Conservation (phyloP, 1,284 basidiomycete species). For the Rhizopogon hawkerae region DNA sequence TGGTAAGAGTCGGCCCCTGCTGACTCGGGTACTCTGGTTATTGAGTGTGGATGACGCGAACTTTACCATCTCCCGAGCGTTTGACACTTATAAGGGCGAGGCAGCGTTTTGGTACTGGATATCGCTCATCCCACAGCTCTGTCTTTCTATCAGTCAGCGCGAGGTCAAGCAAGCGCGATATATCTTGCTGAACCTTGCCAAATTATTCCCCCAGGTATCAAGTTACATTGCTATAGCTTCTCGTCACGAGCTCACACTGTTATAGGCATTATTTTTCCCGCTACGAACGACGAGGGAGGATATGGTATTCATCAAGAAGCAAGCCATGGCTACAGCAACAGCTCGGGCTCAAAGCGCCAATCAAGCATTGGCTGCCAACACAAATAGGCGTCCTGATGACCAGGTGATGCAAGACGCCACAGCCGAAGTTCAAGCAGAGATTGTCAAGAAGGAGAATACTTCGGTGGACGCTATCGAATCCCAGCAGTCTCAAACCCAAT, state of each 20-base stretch:
- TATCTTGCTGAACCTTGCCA: constrained; percentile 85
- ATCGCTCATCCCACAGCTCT: constrained; percentile 93
- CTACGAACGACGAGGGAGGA: constrained; percentile 91
- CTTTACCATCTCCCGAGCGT: constrained; percentile 77
- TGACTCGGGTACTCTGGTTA: constrained; percentile 94
- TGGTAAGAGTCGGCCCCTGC: constrained; percentile 85
- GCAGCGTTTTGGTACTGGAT: constrained; percentile 99
- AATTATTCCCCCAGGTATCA: constrained; percentile 84
- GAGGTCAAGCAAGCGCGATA: constrained; percentile 92
- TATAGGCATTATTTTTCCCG: constrained; percentile 90
- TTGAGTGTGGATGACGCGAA: constrained; percentile 84
- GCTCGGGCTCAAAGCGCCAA: constrained; percentile 25
- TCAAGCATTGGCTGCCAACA: constrained; percentile 19
- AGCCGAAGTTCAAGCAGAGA: constrained; percentile 21
- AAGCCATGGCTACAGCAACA: constrained; percentile 31
- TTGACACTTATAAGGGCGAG: constrained; percentile 96
- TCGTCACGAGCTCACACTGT: constrained; percentile 10
- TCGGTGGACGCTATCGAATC: constrained; percentile 14
- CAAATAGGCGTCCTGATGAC: constrained; percentile 24
- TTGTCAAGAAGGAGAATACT: constrained; percentile 21
- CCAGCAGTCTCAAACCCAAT: constrained; percentile 16
- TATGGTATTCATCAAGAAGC: constrained; percentile 49
- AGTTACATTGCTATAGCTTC: background rate
- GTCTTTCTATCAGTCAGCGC: constrained; percentile 81
- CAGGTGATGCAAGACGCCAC: constrained; percentile 28